Base-by-base conservation (phyloP, 2,329 filamentous ascomycete species). In the Westerdykella sp. region DNA sequence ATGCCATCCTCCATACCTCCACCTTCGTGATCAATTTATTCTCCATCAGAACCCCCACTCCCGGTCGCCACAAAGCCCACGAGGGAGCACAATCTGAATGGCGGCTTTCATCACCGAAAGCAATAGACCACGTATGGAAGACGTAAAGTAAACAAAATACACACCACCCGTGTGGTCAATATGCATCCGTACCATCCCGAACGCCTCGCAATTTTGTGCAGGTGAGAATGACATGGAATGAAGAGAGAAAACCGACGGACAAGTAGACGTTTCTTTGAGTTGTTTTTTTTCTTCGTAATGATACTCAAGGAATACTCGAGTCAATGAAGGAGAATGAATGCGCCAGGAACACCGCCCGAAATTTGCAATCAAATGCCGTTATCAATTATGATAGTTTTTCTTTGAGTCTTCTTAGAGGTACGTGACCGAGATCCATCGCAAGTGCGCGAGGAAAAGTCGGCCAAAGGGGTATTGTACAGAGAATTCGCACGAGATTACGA, bases 161-260 rank as follows among this genome's bases (percentile, higher is more conserved):
- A 28, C 9, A 28, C 25, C 25, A 28, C 25, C 9, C 11, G 7
- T 28, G 11, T 28, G 11, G 11, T 7, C 25, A 28, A 12, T 28
- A 28, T 28, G 25, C 25, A 28, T 12, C 25, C 11, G 11, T 28
- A 12, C 25, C 25, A 38, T 9, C 44, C 40, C 14, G 31, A 42
- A 46, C 44, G 44, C 44, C 44, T 21, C 31, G 44, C 40, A 46
- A 21, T 37, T 42, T 43, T 35, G 34, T 35, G 34, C 34, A 35
- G 31, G 23, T 32, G n/a, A 25, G 31, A 13, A 14, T 7, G 22
- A 21, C 9, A 14, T 10, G 9, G n/a, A 25, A 38, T 11, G 36
- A n/a, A 25, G 36, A 38, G 36, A 22, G 36, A 22, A 38, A 38
- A 38, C 3, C 3, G 6, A 18, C 3, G n/a, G 15, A 16, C 36